Evolutionary conservation across 257 asterid genomes (phyloP).

Genomic region (Petrea volubilis): DNA sequence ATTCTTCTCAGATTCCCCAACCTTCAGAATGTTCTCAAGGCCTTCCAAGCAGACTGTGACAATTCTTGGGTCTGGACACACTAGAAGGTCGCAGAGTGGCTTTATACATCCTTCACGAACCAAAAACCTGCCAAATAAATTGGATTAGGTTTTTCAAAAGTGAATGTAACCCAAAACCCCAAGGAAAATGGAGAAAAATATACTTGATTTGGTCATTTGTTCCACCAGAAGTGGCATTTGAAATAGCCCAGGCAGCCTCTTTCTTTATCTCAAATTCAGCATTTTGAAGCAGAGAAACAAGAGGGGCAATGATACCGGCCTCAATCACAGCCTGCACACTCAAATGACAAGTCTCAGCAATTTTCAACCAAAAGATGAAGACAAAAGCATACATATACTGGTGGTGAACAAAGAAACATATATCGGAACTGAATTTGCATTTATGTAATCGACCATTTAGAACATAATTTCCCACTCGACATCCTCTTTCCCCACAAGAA

Average conservation of each 20-base stretch:
- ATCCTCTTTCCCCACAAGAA: neutral
- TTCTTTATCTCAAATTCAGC: conserved; percentile 56
- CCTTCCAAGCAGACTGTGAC: conserved; percentile 51
- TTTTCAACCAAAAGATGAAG: neutral
- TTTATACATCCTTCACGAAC: conserved; percentile 52
- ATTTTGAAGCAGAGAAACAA: conserved; percentile 40
- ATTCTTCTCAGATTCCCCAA: conserved; percentile 53
- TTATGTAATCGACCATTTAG: too few relatives aligned
- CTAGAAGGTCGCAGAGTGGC: conserved; percentile 50
- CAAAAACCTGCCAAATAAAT: conserved; percentile 37
- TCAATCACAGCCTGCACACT: conserved; percentile 46
- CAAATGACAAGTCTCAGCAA: conserved; percentile 1
- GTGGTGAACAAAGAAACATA: too few relatives aligned
- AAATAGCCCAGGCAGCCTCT: conserved; percentile 60
- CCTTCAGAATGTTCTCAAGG: conserved; percentile 53
- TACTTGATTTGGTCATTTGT: conserved; percentile 54
- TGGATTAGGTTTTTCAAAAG: neutral
- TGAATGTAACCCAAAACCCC: neutral
- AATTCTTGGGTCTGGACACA: conserved; percentile 48
- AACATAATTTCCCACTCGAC: too few relatives aligned
- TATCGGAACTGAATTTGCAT: too few relatives aligned
- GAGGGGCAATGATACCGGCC: conserved; percentile 43
- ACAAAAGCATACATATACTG: neutral
- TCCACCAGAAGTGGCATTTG: conserved; percentile 55
- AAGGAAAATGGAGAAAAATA: neutral